A percentile compares a stretch with the other conserved stretches of the same genome.
Conservation (phyloP, 768 basidiomycete species). For the Russula olivacea region DNA sequence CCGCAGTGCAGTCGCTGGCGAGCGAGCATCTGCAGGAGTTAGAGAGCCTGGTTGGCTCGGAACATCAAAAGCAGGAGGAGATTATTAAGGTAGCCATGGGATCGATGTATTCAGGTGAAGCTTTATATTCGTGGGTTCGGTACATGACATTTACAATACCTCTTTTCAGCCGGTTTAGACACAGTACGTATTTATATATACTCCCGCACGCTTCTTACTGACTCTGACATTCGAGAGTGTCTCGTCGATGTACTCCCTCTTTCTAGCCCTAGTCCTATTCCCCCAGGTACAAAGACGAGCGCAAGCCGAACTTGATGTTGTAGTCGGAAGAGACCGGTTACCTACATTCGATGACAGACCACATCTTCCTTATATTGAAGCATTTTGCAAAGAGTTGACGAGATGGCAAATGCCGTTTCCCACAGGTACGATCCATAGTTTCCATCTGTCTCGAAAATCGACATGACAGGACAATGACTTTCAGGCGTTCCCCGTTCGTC, state of each 20-base stretch:
- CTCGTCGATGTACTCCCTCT: conserved; percentile 4
- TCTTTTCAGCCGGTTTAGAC: conserved; percentile 11
- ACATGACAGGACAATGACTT: neutral
- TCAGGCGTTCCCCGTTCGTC: conserved; percentile 25
- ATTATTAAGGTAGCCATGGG: neutral
- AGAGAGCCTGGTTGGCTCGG: neutral
- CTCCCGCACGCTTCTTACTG: neutral
- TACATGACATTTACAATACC: neutral
- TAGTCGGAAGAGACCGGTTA: conserved; percentile 28
- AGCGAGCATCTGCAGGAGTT: conserved; percentile 2
- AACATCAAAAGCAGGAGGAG: neutral
- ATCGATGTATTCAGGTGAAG: conserved; percentile 6
- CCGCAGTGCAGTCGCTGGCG: conserved; percentile 8
- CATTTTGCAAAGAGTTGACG: conserved; percentile 27
- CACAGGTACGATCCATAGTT: neutral
- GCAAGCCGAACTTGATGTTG: conserved; percentile 29
- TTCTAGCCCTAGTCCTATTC: conserved; percentile 8
- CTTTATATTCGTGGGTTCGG: too few species aligned
- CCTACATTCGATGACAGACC: conserved; percentile 29
- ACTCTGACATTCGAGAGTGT: conserved; percentile 2
- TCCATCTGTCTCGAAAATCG: neutral
- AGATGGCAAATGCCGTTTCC: conserved; percentile 24
- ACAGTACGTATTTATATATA: neutral
- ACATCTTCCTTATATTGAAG: conserved; percentile 27
- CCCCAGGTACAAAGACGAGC: conserved; percentile 16